Percentiles rank a stretch among this genome's conserved stretches.
Evolutionary conservation across 768 basidiomycete species (phyloP).

Genomic region (Dictyophora rubrovolvata): DNA sequence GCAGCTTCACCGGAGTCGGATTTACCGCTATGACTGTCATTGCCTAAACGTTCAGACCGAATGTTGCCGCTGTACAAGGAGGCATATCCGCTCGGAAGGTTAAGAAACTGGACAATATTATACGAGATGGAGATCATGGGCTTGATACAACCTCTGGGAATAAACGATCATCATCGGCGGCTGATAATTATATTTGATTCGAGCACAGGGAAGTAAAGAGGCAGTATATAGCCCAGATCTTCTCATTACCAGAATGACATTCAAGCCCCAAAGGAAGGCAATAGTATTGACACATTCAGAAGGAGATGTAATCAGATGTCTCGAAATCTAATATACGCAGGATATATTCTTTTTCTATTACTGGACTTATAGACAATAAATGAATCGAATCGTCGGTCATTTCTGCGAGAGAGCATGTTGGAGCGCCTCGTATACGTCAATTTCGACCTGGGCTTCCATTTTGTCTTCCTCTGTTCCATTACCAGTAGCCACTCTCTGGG

Average conservation of each 20-base stretch:
- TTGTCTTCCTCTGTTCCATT: constrained; percentile 90
- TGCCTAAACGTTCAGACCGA: too few relatives aligned
- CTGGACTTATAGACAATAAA: neutral
- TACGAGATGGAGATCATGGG: neutral
- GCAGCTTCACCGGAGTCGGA: neutral
- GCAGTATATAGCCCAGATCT: too few relatives aligned
- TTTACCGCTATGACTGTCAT: too few relatives aligned
- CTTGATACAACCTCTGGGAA: neutral
- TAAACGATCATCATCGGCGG: neutral
- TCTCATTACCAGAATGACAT: too few relatives aligned
- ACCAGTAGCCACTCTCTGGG: constrained; percentile 67
- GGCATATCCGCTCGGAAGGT: neutral
- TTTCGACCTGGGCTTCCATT: constrained; percentile 86
- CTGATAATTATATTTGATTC: too few relatives aligned
- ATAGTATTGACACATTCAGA: too few relatives aligned
- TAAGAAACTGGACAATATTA: neutral
- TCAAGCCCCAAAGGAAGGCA: too few relatives aligned
- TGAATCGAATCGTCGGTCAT: constrained; percentile 16
- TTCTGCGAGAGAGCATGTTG: constrained; percentile 67
- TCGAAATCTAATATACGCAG: too few relatives aligned
- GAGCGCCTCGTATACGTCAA: constrained; percentile 92
- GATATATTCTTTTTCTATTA: neutral
- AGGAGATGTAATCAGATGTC: too few relatives aligned
- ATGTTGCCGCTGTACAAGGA: neutral
- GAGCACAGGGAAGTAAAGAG: too few relatives aligned